These are phyloP conservation scores for Aquilaria malaccensis DNA, from an alignment of 345 rosid genomes.

Conservation along the genomic window DNA sequence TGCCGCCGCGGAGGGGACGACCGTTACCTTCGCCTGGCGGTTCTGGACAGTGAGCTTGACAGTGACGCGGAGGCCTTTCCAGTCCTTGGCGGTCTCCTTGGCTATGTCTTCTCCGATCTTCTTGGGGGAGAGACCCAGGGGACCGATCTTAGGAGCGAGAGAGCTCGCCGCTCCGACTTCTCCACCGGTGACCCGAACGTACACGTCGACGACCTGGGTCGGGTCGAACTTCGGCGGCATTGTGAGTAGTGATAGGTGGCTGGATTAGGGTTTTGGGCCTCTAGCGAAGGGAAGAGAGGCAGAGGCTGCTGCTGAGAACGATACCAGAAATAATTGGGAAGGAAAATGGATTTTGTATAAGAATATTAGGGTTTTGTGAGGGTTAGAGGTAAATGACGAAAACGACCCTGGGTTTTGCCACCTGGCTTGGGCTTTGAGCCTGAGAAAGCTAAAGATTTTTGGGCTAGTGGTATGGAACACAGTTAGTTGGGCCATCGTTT, in stretches of 20 bases:
- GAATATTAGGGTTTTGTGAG: slow-evolving; percentile 24
- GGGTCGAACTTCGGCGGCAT: slow-evolving; percentile 62
- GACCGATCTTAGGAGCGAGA: slow-evolving; percentile 71
- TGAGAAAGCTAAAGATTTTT: no score
- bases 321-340: not conserved
- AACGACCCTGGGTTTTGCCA: slow-evolving; percentile 4
- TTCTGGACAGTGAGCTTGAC: slow-evolving; percentile 82
- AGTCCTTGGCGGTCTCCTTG: slow-evolving; percentile 57
- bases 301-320: not conserved
- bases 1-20: slow-evolving; percentile 78
- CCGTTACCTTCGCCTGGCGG: slow-evolving; percentile 74
- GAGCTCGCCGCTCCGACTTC: slow-evolving; percentile 61
- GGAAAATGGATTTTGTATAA: slow-evolving; percentile 10
- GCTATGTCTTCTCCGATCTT: slow-evolving; percentile 76
- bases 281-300: not conserved
- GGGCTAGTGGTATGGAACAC: no score
- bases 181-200: slow-evolving; percentile 50
- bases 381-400: slow-evolving; percentile 7
- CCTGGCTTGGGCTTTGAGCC: slow-evolving; percentile 12
- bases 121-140: slow-evolving; percentile 75
- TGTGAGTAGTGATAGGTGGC: not conserved
- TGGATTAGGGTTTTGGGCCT: slow-evolving; percentile 1
- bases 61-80: slow-evolving; percentile 69
- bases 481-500: no score
- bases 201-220: slow-evolving; percentile 44